phyloP scores from a whole-genome alignment of 2,329 filamentous ascomycete genomes.

The Aspergillus eucalypticola region DNA sequence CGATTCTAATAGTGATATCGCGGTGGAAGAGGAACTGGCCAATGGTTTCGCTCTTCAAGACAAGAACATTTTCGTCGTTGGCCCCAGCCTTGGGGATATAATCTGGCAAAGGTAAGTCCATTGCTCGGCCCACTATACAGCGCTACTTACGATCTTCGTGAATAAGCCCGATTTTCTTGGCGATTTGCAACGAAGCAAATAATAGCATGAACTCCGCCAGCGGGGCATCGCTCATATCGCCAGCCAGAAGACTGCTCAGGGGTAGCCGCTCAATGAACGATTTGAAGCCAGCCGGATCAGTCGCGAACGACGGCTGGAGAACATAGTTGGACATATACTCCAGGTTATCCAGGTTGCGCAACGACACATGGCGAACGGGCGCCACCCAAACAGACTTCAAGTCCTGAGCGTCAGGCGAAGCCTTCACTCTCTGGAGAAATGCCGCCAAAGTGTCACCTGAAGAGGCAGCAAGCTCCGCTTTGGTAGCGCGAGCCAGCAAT shows the following conservation, averaged over 20 bases:
- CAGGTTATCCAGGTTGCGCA: constrained; percentile 38
- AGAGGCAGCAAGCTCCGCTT: constrained; percentile 31
- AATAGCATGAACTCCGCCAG: constrained; percentile 61
- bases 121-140: not conserved
- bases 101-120: constrained; percentile 25
- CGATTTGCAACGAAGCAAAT: constrained; percentile 68
- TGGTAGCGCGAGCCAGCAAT: constrained; percentile 34
- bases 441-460: constrained; percentile 30
- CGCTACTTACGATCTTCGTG: constrained; percentile 62
- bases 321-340: constrained; percentile 40
- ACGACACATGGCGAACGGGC: constrained; percentile 38
- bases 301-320: constrained; percentile 38
- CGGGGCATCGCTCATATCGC: constrained; percentile 48
- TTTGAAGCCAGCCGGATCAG: constrained; percentile 36
- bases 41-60: constrained; percentile 39
- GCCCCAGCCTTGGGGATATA: constrained; percentile 25
- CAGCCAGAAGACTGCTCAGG: constrained; percentile 50
- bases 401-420: constrained; percentile 8
- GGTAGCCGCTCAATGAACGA: constrained; percentile 61
- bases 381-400: constrained; percentile 37
- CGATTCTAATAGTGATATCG: constrained; percentile 67
- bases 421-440: constrained; percentile 33
- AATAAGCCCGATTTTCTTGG: constrained; percentile 69
- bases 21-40: constrained; percentile 46
- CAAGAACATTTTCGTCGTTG: constrained; percentile 23